Evolutionary conservation across 2,329 filamentous ascomycete genomes (phyloP).

Genomic region (Davidsoniella eucalypti): DNA sequence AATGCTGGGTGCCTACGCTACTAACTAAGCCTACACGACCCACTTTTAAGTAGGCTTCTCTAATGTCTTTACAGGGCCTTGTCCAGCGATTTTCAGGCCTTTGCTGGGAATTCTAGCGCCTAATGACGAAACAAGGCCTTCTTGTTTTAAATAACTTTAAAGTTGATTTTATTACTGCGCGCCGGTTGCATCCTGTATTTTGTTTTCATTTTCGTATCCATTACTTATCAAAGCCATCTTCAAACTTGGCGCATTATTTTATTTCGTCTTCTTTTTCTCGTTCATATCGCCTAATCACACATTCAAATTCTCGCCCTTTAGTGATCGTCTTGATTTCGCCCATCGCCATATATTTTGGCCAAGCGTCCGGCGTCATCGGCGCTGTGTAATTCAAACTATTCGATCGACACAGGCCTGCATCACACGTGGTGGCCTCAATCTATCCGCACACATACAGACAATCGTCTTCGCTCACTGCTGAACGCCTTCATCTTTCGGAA

Average conservation of each 20-base stretch:
- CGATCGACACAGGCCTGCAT: too few relatives aligned
- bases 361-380: conserved; percentile 34
- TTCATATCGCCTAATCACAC: background rate
- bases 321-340: background rate
- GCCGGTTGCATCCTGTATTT: background rate
- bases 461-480: too few relatives aligned
- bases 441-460: too few relatives aligned
- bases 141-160: background rate
- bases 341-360: background rate
- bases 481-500: too few relatives aligned
- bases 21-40: background rate
- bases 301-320: background rate
- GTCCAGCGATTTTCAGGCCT: background rate
- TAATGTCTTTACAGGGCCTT: background rate
- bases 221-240: background rate
- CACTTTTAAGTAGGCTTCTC: conserved; percentile 2
- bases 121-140: conserved; percentile 4
- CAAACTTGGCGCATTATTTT: background rate
- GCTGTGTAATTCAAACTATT: conserved; percentile 16
- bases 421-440: too few relatives aligned
- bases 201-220: background rate
- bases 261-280: background rate
- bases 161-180: too few relatives aligned
- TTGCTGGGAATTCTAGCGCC: too few relatives aligned
- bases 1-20: background rate